A percentile compares a stretch with the other conserved stretches of the same genome.
These are phyloP conservation scores for Hyaloscypha hepaticicola DNA, from an alignment of 495 filamentous ascomycete genomes.

Conservation along the genomic window DNA sequence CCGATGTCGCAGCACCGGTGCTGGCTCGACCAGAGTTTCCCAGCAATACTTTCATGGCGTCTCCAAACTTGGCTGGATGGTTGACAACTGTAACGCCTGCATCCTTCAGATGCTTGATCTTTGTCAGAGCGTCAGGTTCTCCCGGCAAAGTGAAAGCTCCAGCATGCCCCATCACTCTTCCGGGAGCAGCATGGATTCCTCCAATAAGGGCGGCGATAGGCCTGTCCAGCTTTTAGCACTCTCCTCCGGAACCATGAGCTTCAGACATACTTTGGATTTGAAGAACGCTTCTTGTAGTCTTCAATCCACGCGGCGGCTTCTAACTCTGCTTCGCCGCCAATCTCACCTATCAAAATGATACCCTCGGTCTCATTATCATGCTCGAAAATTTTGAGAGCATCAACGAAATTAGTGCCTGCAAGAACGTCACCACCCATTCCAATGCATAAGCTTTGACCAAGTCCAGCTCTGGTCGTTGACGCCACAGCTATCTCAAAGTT, in stretches of 20 bases:
- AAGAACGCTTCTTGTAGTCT: slow-evolving; percentile 58
- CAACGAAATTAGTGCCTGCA: slow-evolving; percentile 78
- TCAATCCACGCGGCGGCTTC: slow-evolving; percentile 80
- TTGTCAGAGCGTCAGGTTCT: slow-evolving; percentile 62
- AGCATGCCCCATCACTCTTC: slow-evolving; percentile 85
- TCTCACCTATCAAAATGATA: slow-evolving; percentile 82
- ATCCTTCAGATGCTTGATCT: slow-evolving; percentile 65
- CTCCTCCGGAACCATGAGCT: not conserved
- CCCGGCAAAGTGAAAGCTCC: slow-evolving; percentile 72
- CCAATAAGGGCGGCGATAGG: slow-evolving; percentile 80
- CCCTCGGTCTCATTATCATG: slow-evolving; percentile 75
- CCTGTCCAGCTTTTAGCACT: slow-evolving; percentile 39
- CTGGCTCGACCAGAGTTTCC: slow-evolving; percentile 26
- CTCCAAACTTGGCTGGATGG: slow-evolving; percentile 79
- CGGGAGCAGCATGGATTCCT: slow-evolving; percentile 62
- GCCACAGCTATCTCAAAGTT: slow-evolving; percentile 57
- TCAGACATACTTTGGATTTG: slow-evolving; percentile 64
- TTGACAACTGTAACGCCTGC: slow-evolving; percentile 75
- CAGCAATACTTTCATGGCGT: slow-evolving; percentile 62
- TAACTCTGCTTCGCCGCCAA: slow-evolving; percentile 79
- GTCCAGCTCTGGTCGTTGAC: slow-evolving; percentile 73
- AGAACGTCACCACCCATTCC: slow-evolving; percentile 86
- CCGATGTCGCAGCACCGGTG: slow-evolving; percentile 35
- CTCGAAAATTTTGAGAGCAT: slow-evolving; percentile 71
- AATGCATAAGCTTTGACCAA: slow-evolving; percentile 84